Conservation (phyloP, 352 stramenopile species). For the Phytophthora boehmeriae region DNA sequence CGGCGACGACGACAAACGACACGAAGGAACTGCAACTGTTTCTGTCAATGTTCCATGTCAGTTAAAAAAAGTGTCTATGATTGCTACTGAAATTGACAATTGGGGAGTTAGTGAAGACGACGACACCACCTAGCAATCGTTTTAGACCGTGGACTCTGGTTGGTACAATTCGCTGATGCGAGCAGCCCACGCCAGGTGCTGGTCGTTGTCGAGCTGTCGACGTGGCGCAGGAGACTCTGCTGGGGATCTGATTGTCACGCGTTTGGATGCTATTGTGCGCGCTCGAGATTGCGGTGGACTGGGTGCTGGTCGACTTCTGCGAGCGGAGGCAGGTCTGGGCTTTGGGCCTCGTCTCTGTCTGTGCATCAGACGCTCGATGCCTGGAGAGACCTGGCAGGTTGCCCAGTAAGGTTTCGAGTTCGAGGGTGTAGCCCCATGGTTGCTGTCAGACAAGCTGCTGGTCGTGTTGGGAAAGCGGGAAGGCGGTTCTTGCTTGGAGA, state of each 20-base stretch:
- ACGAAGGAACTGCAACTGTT: constrained; percentile 67
- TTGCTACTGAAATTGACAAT: not conserved
- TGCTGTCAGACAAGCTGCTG: not conserved
- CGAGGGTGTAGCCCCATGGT: not conserved
- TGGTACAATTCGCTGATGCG: constrained; percentile 66
- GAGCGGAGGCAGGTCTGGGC: constrained; percentile 2
- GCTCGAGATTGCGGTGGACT: not conserved
- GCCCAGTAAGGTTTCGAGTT: constrained; percentile 26
- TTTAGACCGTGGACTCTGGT: constrained; percentile 9
- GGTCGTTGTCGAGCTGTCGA: constrained; percentile 36
- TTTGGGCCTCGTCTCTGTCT: constrained; percentile 28
- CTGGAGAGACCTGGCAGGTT: constrained; percentile 27
- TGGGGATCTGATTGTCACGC: constrained; percentile 3
- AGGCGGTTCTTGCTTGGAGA: constrained; percentile 32
- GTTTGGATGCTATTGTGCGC: constrained; percentile 9
- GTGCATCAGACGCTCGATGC: constrained; percentile 31
- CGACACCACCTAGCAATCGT: too few species aligned
- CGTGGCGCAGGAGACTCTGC: constrained; percentile 2
- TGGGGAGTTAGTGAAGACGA: not conserved
- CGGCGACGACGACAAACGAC: constrained; percentile 18
- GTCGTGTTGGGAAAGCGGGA: constrained; percentile 11
- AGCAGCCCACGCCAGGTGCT: constrained; percentile 64
- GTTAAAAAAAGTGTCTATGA: constrained; percentile 8
- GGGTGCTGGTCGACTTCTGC: constrained; percentile 1
- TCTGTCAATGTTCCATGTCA: constrained; percentile 62